Evolutionary conservation across 352 stramenopile species (phyloP), one percentile per base, ranked within the genome.

Genomic region (Pythium oligandrum): DNA sequence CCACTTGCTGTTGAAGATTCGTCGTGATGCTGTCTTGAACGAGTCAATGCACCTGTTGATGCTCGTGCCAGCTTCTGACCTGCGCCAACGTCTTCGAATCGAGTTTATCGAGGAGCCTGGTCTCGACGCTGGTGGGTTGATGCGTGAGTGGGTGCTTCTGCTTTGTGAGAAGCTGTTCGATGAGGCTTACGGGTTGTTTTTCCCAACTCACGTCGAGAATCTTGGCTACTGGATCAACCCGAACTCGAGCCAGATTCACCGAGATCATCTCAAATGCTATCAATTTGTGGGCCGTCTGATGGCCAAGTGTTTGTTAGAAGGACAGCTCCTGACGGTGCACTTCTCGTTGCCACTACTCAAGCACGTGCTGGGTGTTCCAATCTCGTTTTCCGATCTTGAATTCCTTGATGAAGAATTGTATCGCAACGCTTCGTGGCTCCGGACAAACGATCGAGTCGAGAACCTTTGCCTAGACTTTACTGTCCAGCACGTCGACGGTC

Each of bases 11-110:
- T 59, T 93, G 0, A 90, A 90, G 50, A 90, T 93, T 40, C 71
- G 79, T 33, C 81, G 83, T 26, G 81, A 92, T 4, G 75, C 75
- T 3, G 70, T 93, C 11, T 40, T 92, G 33, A 79, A 74, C 48
- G 81, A 93, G 49, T 92, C 81, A 40, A 90, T 92, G 81, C 77
- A 90, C 37, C 53, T 92, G 55, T 66, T 93, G 7, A 90, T 92
- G 78, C 54, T 90, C 12, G 76, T 91, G 4, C 79, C 79, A 5
- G 73, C 79, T 1, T 73, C 75, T 3, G 77, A 90, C 59, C 61
- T 93, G 1, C 71, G 79, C 9, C 78, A 90, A 51, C 71, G 81
- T 4, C 65, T 93, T 31, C 81, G 79, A 33, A 92, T 93, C 34
- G 81, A 93, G 57, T 93, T 93, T 43, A 88, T 90, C 17, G 74